A percentile compares a stretch with the other conserved stretches of the same genome.
Conservation (phyloP, 768 basidiomycete species). For the Tylopilus subfusipes region DNA sequence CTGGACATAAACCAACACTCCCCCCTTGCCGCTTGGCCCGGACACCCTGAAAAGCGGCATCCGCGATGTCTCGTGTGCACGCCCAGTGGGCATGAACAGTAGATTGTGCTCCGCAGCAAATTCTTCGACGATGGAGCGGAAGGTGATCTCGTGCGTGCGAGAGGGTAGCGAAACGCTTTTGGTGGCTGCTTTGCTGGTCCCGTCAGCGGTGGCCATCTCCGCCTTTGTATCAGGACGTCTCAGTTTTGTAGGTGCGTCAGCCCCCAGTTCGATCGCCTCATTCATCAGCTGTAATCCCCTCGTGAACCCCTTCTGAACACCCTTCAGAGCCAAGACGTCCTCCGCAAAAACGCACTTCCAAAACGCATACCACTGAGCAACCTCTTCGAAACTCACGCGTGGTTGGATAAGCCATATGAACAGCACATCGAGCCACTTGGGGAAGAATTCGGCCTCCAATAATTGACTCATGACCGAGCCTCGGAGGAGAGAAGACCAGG, state of each 20-base stretch:
- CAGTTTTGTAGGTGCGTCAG: conserved; percentile 65
- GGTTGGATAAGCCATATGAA: conserved; percentile 94
- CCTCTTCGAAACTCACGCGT: conserved; percentile 83
- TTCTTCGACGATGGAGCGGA: conserved; percentile 91
- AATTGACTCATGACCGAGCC: conserved; percentile 77
- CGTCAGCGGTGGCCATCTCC: conserved; percentile 38
- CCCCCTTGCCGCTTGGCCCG: conserved; percentile 79
- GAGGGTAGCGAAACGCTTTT: conserved; percentile 41
- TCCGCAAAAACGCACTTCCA: conserved; percentile 84
- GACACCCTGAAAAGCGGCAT: conserved; percentile 90
- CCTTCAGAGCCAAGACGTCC: conserved; percentile 58
- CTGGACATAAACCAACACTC: conserved; percentile 81
- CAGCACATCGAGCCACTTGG: conserved; percentile 91
- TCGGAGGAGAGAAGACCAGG: conserved; percentile 74
- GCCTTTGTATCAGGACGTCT: conserved; percentile 62
- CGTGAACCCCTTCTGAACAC: conserved; percentile 77
- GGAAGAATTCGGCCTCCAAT: conserved; percentile 90
- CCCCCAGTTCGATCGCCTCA: conserved; percentile 83
- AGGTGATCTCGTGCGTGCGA: conserved; percentile 80
- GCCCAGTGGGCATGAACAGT: conserved; percentile 84
- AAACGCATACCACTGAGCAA: conserved; percentile 87
- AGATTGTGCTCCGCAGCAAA: conserved; percentile 81
- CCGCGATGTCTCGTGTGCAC: conserved; percentile 77
- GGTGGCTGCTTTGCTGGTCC: conserved; percentile 29
- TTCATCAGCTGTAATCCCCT: conserved; percentile 92